Base-by-base conservation (phyloP, 2,329 filamentous ascomycete species). In the Colletotrichum liaoningense region DNA sequence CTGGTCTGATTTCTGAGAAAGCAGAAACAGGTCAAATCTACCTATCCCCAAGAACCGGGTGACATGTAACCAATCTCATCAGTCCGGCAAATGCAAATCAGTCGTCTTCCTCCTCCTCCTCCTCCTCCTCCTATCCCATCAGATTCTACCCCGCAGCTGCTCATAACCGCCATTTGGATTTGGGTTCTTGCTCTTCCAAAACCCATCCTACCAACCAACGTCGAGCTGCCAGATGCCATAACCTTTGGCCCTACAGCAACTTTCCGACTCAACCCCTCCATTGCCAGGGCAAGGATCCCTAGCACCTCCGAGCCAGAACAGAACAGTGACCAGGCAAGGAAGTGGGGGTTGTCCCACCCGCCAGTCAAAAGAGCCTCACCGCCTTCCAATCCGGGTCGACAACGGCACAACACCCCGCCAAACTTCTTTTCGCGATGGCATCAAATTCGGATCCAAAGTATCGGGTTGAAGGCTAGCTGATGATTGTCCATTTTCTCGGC, bases 391-490 rank as follows among this genome's bases (percentile, higher is more conserved):
- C 62, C n/a, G 5, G 35, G 26, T 14, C 4, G 8, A 14, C 9
- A 46, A 28, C 14, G 38, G 46, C 63, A 30, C 42, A 57, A 63
- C 57, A 72, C 69, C 65, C 69, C 69, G 65, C 69, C 65, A 70
- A 69, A 70, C 64, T 42, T 42, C 35, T 62, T 62, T 42, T 57
- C 64, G 57, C 69, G 69, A 69, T 72, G 57, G 69, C 65, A 72
- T 72, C 64, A 16, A 63, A 72, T 33, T 46, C 26, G 57, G 68
- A 56, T n/a, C 6, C 12, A n/a, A 14, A 66, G 33, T 28, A 46
- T n/a, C 19, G 12, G 19, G 24, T 30, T 46, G 63, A 5, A 58
- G 11, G 22, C 19, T 22, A 33, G 24, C 24, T 56, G n/a, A 35
- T 7, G 7, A 54, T 26, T 7, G n/a, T n/a, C 38, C 38, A 12